Evolutionary conservation across 1,139 yeast genomes (phyloP), one percentile per base, ranked within the genome.

Genomic region (Protomyces pachydermus): DNA sequence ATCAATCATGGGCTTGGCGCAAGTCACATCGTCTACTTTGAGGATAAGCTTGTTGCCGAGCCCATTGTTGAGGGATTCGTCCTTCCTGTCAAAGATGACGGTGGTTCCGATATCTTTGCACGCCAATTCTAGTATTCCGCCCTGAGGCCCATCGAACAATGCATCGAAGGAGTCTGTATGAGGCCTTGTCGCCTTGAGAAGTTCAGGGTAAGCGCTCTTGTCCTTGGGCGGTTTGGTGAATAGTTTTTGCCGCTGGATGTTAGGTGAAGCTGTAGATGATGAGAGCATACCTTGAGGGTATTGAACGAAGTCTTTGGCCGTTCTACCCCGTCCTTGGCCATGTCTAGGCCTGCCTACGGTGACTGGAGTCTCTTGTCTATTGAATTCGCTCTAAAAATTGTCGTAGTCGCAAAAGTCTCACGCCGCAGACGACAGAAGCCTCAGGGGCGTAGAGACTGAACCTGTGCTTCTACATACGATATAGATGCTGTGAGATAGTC

Each of bases 121-220:
- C 1, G 88, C 98, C 63, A 87, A 77, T 74, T 91, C 91, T 68
- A 93, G 80, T 54, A 93, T 77, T 3, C 97, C 97, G 32, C 96
- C 97, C 66, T 88, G 96, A n/a, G 48, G 25, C 23, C 48, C 48
- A 10, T 42, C 48, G 50, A 96, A 88, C 66, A 93, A 80, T 14
- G 97, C 98, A 79, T 93, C 87, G 80, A 93, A 93, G 1, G 98
- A 93, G 9, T 96, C 98, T 66, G 95, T 82, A 74, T 93, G 99
- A 12, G 98, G 99, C 66, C 84, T 84, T 48, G 93, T 95, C 12
- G 98, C 98, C 67, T 89, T 95, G 66, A 83, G 82, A 54, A 95
- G 81, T 58, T 91, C 78, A 6, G 97, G 97, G 72, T 79, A 93
- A 1, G 90, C 89, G 32, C 89, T 81, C 73, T 87, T 83, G 71